These are phyloP conservation scores for Paramyrothecium roridum DNA, from an alignment of 2,329 filamentous ascomycete species.

Conservation along the genomic window DNA sequence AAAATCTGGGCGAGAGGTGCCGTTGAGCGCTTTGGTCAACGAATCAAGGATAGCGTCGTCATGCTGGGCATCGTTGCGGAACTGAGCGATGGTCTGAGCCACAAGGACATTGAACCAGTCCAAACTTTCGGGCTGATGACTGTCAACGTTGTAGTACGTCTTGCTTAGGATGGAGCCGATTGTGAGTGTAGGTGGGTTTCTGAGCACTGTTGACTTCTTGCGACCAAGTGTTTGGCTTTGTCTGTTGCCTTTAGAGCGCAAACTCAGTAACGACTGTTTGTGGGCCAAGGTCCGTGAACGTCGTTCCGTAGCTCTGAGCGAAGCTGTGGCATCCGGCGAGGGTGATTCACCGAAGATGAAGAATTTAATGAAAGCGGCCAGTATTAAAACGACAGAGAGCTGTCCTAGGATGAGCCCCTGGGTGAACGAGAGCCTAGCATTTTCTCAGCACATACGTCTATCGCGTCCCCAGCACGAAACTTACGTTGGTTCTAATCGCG, in stretches of 20 bases:
- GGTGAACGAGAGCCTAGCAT: slow-evolving; percentile 75
- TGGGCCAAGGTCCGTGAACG: slow-evolving; percentile 73
- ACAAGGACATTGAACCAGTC: slow-evolving; percentile 99
- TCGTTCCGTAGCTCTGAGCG: slow-evolving; percentile 71
- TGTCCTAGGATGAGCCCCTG: slow-evolving; percentile 93
- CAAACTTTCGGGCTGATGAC: slow-evolving; percentile 91
- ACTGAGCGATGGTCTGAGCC: slow-evolving; percentile 93
- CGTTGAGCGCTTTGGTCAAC: slow-evolving; percentile 81
- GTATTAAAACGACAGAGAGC: slow-evolving; percentile 83
- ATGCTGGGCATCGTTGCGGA: slow-evolving; percentile 86
- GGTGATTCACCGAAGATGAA: slow-evolving; percentile 98
- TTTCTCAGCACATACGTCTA: not conserved
- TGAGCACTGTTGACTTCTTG: slow-evolving; percentile 70
- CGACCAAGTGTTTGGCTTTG: slow-evolving; percentile 48
- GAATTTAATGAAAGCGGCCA: slow-evolving; percentile 97
- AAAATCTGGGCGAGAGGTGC: slow-evolving; percentile 82
- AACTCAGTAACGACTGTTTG: slow-evolving; percentile 67
- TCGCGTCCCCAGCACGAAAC: slow-evolving; percentile 16
- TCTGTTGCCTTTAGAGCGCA: slow-evolving; percentile 44
- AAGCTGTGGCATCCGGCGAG: slow-evolving; percentile 75
- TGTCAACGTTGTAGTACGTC: slow-evolving; percentile 95
- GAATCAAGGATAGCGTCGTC: slow-evolving; percentile 87
- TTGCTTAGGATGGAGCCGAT: slow-evolving; percentile 94
- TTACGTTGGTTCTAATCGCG: slow-evolving; percentile 43
- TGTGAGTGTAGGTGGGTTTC: slow-evolving; percentile 71